Base-by-base conservation (phyloP, 2,329 filamentous ascomycete species). In the Macrophomina pseudophaseolina region DNA sequence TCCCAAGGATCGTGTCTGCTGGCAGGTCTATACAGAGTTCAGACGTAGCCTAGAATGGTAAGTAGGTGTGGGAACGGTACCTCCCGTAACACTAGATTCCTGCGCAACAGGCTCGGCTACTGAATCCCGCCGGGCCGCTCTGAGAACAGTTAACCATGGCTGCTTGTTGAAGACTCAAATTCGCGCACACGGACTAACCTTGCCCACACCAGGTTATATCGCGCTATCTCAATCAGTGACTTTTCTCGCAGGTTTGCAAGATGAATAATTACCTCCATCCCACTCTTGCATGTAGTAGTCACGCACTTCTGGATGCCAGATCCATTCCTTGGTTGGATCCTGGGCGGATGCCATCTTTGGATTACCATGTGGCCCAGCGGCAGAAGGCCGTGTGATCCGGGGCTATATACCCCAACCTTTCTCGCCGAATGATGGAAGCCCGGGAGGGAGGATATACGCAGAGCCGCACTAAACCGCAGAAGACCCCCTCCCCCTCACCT, bases 391-490 rank as follows among this genome's bases (percentile, higher is more conserved):
- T 40, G 14, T 9, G 8, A 9, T 40, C 38, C 8, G 12, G 42
- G 12, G 11, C 11, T 63, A 63, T 63, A 63, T 63, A 63, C 30
- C 56, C 56, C 16, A 40, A 12, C 2, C 6, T 16, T n/a, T 44
- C 42, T 12, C 5, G 11, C 51, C 5, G 30, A 12, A 3, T 11
- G 28, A 14, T 7, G 5, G 30, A n/a, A 12, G 51, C 3, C n/a
- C 30, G 16, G 51, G 16, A 30, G 7, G 1, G 48, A 23, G 23
- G 23, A 23, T 5, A 14, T 52, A 30, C 38, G 40, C 56, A 60
- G 56, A 60, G 56, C 56, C 56, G 56, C 56, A 60, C 56, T 63
- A 63, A 30, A 28, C 59, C 32, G 23, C 23, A 23, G 23, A 23
- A 23, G 23, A 23, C 23, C 2, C 23, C 23, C 23, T 23, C 23